A percentile compares a stretch with the other conserved stretches of the same genome.
Conservation (phyloP, 2,329 filamentous ascomycete species). For the Hypoxylon sp. region DNA sequence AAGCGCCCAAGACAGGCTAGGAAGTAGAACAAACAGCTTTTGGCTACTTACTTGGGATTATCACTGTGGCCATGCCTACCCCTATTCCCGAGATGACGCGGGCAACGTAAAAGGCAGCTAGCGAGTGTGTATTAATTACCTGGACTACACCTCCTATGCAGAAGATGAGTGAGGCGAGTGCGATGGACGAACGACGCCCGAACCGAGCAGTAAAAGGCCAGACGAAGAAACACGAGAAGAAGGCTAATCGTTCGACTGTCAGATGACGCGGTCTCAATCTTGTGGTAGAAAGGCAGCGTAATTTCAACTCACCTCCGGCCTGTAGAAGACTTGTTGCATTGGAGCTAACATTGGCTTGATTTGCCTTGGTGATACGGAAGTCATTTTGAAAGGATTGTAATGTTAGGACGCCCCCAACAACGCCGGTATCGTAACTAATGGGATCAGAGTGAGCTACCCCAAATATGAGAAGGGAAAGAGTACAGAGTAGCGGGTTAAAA, state of each 20-base stretch:
- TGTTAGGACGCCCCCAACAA: slow-evolving; percentile 60
- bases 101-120: slow-evolving; percentile 58
- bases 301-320: slow-evolving; percentile 55
- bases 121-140: slow-evolving; percentile 57
- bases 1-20: neutral
- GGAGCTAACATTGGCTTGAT: slow-evolving; percentile 56
- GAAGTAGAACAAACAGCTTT: neutral
- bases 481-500: neutral
- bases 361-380: slow-evolving; percentile 54
- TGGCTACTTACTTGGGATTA: slow-evolving; percentile 58
- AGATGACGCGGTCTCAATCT: neutral
- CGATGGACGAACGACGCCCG: slow-evolving; percentile 59
- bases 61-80: slow-evolving; percentile 57
- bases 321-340: slow-evolving; percentile 61
- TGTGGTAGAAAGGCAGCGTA: neutral
- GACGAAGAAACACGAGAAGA: slow-evolving; percentile 61
- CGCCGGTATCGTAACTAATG: slow-evolving; percentile 61
- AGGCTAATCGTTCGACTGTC: slow-evolving; percentile 51
- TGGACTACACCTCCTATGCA: slow-evolving; percentile 61
- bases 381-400: slow-evolving; percentile 58
- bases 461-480: slow-evolving; percentile 37
- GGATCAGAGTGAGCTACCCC: slow-evolving; percentile 1
- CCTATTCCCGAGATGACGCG: slow-evolving; percentile 56
- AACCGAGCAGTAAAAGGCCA: slow-evolving; percentile 61
- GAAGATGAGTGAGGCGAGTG: slow-evolving; percentile 61